Percentiles rank a stretch among this genome's conserved stretches.
These are phyloP conservation scores for Paramecium sexaurelia DNA, from an alignment of 73 alveolate species.

Conservation along the genomic window DNA sequence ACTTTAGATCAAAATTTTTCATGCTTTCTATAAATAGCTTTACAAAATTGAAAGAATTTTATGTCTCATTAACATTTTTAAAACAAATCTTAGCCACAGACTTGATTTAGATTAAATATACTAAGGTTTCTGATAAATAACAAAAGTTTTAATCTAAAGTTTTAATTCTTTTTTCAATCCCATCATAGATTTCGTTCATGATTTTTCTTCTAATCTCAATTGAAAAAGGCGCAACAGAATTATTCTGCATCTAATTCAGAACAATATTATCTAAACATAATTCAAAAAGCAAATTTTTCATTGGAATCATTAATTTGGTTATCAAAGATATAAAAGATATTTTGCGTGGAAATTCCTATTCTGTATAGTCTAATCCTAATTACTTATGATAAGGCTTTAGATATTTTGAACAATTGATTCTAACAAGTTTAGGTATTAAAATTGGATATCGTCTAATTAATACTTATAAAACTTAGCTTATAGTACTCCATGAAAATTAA, in stretches of 20 bases:
- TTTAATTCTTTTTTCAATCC: not conserved
- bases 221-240: not conserved
- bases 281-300: not conserved
- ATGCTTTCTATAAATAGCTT: not conserved
- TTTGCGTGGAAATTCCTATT: not conserved
- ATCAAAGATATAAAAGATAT: not conserved
- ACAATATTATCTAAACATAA: not conserved
- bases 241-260: not conserved
- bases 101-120: not conserved
- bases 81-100: not conserved
- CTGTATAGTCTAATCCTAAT: not conserved
- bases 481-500: not conserved
- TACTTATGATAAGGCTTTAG: not conserved
- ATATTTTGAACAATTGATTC: constrained; percentile 2
- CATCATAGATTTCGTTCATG: not conserved
- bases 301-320: not conserved
- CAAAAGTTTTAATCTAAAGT: not conserved
- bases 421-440: not conserved
- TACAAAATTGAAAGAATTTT: not conserved
- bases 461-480: not conserved
- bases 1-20: not conserved
- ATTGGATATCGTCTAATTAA: constrained; percentile 17
- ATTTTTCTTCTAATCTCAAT: not conserved
- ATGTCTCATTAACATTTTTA: not conserved
- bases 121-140: not conserved